Percentiles rank a stretch among this genome's conserved stretches.
These are phyloP conservation scores for Saccharomyces paradoxus DNA, from an alignment of 805 yeast genomes.

Conservation along the genomic window DNA sequence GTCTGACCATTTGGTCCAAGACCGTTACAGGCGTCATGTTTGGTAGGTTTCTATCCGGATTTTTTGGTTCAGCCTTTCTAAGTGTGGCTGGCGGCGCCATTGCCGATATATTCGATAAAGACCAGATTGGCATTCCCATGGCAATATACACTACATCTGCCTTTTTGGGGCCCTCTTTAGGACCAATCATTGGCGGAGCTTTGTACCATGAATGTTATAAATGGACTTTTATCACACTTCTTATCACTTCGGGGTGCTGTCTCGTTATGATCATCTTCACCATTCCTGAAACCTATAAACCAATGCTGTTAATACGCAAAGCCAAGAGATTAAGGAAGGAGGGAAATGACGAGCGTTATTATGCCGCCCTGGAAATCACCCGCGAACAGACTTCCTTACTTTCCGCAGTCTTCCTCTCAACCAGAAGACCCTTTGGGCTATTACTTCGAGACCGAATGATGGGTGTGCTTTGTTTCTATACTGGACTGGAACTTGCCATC, in stretches of 20 bases:
- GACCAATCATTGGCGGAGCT: conserved; percentile 57
- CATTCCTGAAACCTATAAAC: conserved; percentile 61
- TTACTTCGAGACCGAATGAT: conserved; percentile 48
- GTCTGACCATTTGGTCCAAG: conserved; percentile 46
- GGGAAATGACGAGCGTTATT: conserved; percentile 45
- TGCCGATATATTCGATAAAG: conserved; percentile 58
- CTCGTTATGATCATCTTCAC: conserved; percentile 37
- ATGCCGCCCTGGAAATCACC: conserved; percentile 33
- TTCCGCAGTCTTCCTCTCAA: conserved; percentile 37
- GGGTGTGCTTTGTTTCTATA: conserved; percentile 44
- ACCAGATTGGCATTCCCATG: conserved; percentile 61
- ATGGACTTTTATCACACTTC: conserved; percentile 61
- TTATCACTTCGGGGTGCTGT: conserved; percentile 55
- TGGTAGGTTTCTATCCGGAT: conserved; percentile 60
- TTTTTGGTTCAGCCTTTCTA: conserved; percentile 67
- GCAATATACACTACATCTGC: conserved; percentile 58
- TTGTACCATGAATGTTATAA: conserved; percentile 46
- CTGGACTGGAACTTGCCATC: conserved; percentile 51
- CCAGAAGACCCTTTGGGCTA: conserved; percentile 45
- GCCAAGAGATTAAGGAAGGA: conserved; percentile 44
- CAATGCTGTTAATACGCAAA: conserved; percentile 42
- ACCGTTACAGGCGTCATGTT: conserved; percentile 58
- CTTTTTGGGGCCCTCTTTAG: conserved; percentile 61
- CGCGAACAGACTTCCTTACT: conserved; percentile 36
- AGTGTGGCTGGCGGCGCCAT: conserved; percentile 73